Base-by-base conservation (phyloP, 2,329 filamentous ascomycete genomes). In the Diaporthe sp. region DNA sequence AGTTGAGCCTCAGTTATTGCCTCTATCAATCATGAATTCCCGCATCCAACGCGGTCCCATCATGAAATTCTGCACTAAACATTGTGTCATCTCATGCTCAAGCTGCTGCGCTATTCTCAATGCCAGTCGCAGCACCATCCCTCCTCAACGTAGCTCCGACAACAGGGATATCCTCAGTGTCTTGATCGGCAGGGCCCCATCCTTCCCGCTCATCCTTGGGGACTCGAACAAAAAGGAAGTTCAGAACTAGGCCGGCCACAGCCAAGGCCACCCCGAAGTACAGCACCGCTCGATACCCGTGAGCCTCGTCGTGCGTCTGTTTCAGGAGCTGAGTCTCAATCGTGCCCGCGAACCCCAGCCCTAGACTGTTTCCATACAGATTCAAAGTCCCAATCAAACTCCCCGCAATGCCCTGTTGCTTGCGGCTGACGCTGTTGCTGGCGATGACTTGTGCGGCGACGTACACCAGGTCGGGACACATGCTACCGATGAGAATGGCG, bases 401-500 rank as follows among this genome's bases (percentile, higher is more conserved):
- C 0, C 85, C 87, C 0, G 88, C 88, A 3, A 90, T 83, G 0
- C 89, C 89, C 70, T 90, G 88, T 31, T 90, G 84, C 7, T 84
- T 83, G 3, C 84, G 82, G 3, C 79, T 82, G 42, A 90, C 88
- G 0, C 84, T 85, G 74, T 90, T 89, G 72, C 88, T 90, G 0
- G 88, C 87, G 72, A 90, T 88, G 6, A 90, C 87, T 75, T 90
- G 87, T 0, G 87, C 87, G 0, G 87, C 87, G 0, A 87, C 86
- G 72, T 86, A 89, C 7, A 88, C 84, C 3, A 90, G 85, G 75
- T 90, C 88, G 0, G 87, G 87, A 42, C 86, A 87, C 78, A 86
- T 78, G 3, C 82, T 79, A 7, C 78, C 78, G 1, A 86, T 39
- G 0, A 84, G 1, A 4, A 78, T 78, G 37, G 84, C 82, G 0